Conservation (phyloP, 345 rosid genomes). For the Arabidopsis thaliana region TAIR10.1 NC_003075.7:18486001-18486500, state of each 20-base stretch:
- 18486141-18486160: conserved; percentile 75
- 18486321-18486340: conserved; percentile 80
- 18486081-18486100: conserved; percentile 67
- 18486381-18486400: conserved; percentile 67
- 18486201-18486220: conserved; percentile 93
- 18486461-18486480: conserved; percentile 85
- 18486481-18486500: conserved; percentile 80
- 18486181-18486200: conserved; percentile 79
- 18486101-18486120: conserved; percentile 69
- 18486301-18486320: conserved; percentile 75
- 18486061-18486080: conserved; percentile 79
- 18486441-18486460: conserved; percentile 91
- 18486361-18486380: conserved; percentile 78
- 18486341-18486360: conserved; percentile 73
- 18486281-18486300: conserved; percentile 72
- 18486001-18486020: conserved; percentile 73
- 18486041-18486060: conserved; percentile 78
- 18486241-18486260: conserved; percentile 79
- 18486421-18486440: conserved; percentile 72
- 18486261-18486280: conserved; percentile 85
- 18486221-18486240: conserved; percentile 77
- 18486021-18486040: conserved; percentile 80
- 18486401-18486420: conserved; percentile 69
- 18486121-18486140: conserved; percentile 83
- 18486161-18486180: conserved; percentile 89